Evolutionary conservation across 495 filamentous ascomycete species (phyloP).

Genomic region (Hypoxylon fragiforme): DNA sequence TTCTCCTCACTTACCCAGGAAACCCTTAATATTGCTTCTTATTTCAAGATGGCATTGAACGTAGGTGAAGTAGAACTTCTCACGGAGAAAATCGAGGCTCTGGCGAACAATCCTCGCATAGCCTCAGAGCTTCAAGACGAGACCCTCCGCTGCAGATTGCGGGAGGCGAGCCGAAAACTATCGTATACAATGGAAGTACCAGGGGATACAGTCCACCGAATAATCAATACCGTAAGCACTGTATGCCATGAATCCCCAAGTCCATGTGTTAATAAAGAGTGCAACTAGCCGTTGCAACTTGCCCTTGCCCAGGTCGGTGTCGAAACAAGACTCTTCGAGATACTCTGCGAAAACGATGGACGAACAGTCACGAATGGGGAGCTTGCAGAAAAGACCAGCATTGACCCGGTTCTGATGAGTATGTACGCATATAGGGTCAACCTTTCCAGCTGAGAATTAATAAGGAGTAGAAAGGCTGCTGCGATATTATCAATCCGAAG

Average conservation of each 20-base stretch:
- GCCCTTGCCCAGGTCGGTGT: slow-evolving; percentile 38
- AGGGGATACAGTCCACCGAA: slow-evolving; percentile 28
- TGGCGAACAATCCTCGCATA: neutral
- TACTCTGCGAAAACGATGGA: slow-evolving; percentile 28
- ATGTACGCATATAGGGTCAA: neutral
- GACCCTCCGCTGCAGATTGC: neutral
- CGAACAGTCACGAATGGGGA: slow-evolving; percentile 32
- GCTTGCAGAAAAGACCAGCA: slow-evolving; percentile 37
- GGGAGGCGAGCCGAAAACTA: neutral
- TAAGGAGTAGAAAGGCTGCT: slow-evolving; percentile 43
- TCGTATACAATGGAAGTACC: slow-evolving; percentile 1
- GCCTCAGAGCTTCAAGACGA: neutral
- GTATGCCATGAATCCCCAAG: no score
- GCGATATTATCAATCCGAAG: slow-evolving; percentile 47
- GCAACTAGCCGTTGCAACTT: slow-evolving; percentile 24
- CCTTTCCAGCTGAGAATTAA: neutral
- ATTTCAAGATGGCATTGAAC: neutral
- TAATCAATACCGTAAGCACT: slow-evolving; percentile 17
- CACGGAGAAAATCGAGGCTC: neutral
- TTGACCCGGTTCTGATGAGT: slow-evolving; percentile 43
- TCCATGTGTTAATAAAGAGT: slow-evolving; percentile 1
- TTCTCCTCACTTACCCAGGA: no score
- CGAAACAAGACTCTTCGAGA: slow-evolving; percentile 44
- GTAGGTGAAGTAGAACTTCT: neutral
- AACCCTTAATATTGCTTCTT: no score